A percentile compares a stretch with the other conserved stretches of the same genome.
Conservation (phyloP, 352 stramenopile species). For the Phytophthora sojae region DNA sequence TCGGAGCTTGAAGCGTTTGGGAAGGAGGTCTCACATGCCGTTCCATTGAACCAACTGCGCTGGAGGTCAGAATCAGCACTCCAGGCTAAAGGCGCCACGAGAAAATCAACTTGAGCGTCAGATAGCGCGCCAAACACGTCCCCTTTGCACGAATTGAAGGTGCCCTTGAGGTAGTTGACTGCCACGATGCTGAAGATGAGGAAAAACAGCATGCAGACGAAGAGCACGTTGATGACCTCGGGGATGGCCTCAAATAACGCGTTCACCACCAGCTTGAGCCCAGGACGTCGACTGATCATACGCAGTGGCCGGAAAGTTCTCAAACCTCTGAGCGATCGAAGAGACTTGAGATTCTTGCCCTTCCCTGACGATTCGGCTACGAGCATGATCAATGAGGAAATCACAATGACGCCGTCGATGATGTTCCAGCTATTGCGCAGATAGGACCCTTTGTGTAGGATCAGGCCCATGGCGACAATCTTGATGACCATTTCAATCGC, state of each 20-base stretch:
- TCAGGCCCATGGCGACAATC: slow-evolving; percentile 85
- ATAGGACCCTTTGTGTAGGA: slow-evolving; percentile 78
- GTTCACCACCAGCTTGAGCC: slow-evolving; percentile 93
- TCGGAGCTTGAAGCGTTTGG: slow-evolving; percentile 3
- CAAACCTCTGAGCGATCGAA: slow-evolving; percentile 86
- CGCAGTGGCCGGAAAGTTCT: slow-evolving; percentile 91
- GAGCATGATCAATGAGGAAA: slow-evolving; percentile 81
- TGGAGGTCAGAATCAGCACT: slow-evolving; percentile 35
- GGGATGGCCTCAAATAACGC: slow-evolving; percentile 91
- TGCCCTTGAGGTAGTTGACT: slow-evolving; percentile 94
- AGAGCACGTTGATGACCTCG: slow-evolving; percentile 88
- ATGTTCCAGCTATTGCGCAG: slow-evolving; percentile 90
- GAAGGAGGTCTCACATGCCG: slow-evolving; percentile 38
- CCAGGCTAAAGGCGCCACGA: slow-evolving; percentile 56
- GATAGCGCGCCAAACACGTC: slow-evolving; percentile 58
- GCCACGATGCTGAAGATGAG: slow-evolving; percentile 96
- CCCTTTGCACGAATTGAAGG: slow-evolving; percentile 85
- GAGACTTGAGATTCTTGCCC: slow-evolving; percentile 66
- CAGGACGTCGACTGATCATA: slow-evolving; percentile 89
- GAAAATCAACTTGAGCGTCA: slow-evolving; percentile 48
- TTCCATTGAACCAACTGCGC: slow-evolving; percentile 55
- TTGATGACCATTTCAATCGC: slow-evolving; percentile 91
- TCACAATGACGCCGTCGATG: slow-evolving; percentile 89
- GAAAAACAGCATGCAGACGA: slow-evolving; percentile 94
- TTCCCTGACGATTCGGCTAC: slow-evolving; percentile 52